Evolutionary conservation across 805 yeast species (phyloP).

Genomic region (Pichia cabralensis): DNA sequence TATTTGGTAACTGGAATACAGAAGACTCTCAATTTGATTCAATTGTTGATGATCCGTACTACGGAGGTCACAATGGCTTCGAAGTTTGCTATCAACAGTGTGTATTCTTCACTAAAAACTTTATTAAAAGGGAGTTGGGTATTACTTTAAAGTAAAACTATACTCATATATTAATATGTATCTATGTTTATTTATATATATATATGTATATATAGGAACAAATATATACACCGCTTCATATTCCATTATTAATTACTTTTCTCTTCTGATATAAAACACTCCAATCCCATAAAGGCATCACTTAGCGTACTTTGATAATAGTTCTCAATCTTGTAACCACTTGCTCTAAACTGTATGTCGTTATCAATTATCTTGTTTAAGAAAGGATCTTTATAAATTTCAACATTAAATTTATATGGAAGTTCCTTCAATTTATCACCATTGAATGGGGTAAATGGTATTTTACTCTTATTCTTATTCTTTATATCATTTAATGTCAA

Average conservation of each 20-base stretch:
- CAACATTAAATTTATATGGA: slow-evolving; percentile 33
- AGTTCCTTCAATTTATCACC: slow-evolving; percentile 66
- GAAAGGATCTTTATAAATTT: slow-evolving; percentile 52
- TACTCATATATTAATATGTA: no score
- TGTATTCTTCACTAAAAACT: slow-evolving; percentile 62
- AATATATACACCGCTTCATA: no score
- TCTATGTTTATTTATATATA: neutral
- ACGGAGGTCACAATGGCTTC: slow-evolving; percentile 80
- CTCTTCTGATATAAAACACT: slow-evolving; percentile 65
- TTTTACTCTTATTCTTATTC: slow-evolving; percentile 15
- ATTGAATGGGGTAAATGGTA: slow-evolving; percentile 88
- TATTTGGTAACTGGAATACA: slow-evolving; percentile 79
- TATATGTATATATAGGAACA: neutral
- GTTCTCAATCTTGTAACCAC: slow-evolving; percentile 68
- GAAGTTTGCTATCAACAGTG: slow-evolving; percentile 71
- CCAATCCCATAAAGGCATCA: slow-evolving; percentile 85
- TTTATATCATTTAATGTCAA: slow-evolving; percentile 16
- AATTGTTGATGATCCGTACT: slow-evolving; percentile 85
- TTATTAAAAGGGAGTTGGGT: slow-evolving; percentile 43
- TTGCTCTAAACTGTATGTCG: slow-evolving; percentile 65
- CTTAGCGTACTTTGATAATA: slow-evolving; percentile 71
- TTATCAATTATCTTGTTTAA: slow-evolving; percentile 25
- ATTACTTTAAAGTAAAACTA: no score
- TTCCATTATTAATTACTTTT: slow-evolving; percentile 19
- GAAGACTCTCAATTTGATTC: slow-evolving; percentile 36